These are phyloP conservation scores for Aspergillus quadricinctus DNA, from an alignment of 2,329 filamentous ascomycete genomes.

Conservation along the genomic window DNA sequence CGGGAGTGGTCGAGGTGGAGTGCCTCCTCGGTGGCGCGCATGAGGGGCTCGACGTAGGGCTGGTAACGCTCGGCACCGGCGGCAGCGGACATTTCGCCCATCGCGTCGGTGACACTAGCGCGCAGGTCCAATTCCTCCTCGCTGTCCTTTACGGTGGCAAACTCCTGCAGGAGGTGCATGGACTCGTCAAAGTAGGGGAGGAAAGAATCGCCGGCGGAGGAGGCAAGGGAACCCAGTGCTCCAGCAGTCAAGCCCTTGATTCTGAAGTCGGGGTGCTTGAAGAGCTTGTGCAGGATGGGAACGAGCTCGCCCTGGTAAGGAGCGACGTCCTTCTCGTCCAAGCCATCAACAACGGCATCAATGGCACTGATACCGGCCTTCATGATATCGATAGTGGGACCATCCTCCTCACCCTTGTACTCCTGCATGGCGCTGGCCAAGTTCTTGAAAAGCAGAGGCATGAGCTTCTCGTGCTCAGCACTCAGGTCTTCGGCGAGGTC, in stretches of 20 bases:
- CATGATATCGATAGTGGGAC: conserved; percentile 79
- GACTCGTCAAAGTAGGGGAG: conserved; percentile 86
- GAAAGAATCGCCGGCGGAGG: conserved; percentile 77
- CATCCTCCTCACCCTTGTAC: conserved; percentile 60
- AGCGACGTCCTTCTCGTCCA: conserved; percentile 71
- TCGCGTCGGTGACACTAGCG: conserved; percentile 83
- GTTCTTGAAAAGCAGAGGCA: conserved; percentile 82
- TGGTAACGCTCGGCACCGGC: conserved; percentile 84
- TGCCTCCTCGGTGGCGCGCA: conserved; percentile 89
- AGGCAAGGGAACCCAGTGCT: conserved; percentile 85
- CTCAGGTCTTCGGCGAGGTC: conserved; percentile 88
- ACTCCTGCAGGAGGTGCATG: conserved; percentile 83
- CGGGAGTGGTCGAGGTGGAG: conserved; percentile 83
- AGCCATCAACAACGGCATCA: conserved; percentile 80
- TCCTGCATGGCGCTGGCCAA: conserved; percentile 73
- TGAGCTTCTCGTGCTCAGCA: conserved; percentile 77
- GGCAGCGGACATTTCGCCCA: conserved; percentile 86
- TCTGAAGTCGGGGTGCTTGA: conserved; percentile 79
- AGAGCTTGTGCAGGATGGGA: conserved; percentile 75
- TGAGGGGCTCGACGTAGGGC: conserved; percentile 83
- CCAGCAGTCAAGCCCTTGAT: conserved; percentile 87
- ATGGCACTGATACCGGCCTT: conserved; percentile 86
- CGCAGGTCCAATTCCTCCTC: conserved; percentile 88
- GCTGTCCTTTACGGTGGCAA: conserved; percentile 78
- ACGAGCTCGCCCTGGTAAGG: conserved; percentile 80